These are phyloP conservation scores for Blastobotrys persicus DNA, from an alignment of 1,139 yeast genomes.

Conservation along the genomic window DNA sequence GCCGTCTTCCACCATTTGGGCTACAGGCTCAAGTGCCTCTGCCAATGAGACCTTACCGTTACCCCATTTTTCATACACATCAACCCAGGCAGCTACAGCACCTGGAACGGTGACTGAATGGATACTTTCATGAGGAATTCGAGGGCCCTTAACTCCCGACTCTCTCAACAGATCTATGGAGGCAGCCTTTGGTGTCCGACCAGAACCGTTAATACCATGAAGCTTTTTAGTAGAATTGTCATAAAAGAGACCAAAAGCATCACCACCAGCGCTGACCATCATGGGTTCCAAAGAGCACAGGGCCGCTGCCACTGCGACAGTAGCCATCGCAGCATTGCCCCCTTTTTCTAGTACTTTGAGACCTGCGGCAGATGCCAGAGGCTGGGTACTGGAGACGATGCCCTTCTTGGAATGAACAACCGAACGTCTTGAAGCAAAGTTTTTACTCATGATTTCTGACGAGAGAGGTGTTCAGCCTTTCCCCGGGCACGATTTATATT, in stretches of 20 bases:
- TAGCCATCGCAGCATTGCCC: constrained; percentile 78
- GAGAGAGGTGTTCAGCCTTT: not conserved
- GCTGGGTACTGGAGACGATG: constrained; percentile 73
- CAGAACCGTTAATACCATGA: constrained; percentile 73
- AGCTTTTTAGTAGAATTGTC: constrained; percentile 51
- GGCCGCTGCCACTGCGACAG: constrained; percentile 77
- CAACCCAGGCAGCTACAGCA: constrained; percentile 74
- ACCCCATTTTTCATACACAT: constrained; percentile 68
- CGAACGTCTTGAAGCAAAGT: constrained; percentile 57
- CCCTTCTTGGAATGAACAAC: constrained; percentile 76
- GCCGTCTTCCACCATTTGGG: constrained; percentile 66
- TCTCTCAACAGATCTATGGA: constrained; percentile 50
- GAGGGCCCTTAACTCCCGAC: constrained; percentile 42
- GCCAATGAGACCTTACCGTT: constrained; percentile 60
- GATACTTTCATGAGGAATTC: constrained; percentile 49
- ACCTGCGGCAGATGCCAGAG: constrained; percentile 76
- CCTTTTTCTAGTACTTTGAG: constrained; percentile 61
- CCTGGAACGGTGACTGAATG: constrained; percentile 74
- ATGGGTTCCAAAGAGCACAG: constrained; percentile 70
- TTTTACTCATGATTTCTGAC: not conserved
- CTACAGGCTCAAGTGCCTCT: constrained; percentile 67
- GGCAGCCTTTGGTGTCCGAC: constrained; percentile 58
- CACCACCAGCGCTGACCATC: constrained; percentile 84
- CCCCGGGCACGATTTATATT: not conserved
- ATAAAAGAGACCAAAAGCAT: constrained; percentile 67